These are phyloP conservation scores for Gossypium armourianum DNA, from an alignment of 441 rosid genomes.

Conservation along the genomic window DNA sequence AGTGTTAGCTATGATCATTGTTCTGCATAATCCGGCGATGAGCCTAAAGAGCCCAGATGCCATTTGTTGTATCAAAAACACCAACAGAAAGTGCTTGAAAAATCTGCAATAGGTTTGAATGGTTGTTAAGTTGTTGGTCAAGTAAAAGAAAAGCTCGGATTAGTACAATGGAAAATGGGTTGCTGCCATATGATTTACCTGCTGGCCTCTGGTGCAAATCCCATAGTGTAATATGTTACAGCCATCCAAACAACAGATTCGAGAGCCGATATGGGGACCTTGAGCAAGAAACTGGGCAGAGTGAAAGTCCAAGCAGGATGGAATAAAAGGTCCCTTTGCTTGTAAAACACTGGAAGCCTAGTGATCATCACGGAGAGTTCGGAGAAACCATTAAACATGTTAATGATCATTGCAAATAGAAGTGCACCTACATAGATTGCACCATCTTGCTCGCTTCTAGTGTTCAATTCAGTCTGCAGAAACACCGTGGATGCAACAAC, in stretches of 20 bases:
- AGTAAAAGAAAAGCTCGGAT: background rate
- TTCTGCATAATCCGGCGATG: constrained; percentile 58
- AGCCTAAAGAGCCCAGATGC: constrained; percentile 60
- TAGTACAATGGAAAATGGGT: background rate
- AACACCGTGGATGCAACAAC: constrained; percentile 52
- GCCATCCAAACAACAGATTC: constrained; percentile 54
- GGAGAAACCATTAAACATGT: constrained; percentile 71
- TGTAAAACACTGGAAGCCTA: constrained; percentile 80
- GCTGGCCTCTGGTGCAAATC: constrained; percentile 63
- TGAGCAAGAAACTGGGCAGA: constrained; percentile 50
- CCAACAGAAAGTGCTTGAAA: constrained; percentile 51
- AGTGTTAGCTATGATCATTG: constrained; percentile 62
- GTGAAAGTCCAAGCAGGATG: constrained; percentile 79
- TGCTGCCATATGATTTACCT: constrained; percentile 30
- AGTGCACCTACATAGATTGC: constrained; percentile 48
- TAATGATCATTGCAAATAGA: constrained; percentile 42
- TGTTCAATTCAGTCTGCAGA: constrained; percentile 42
- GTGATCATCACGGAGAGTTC: constrained; percentile 51
- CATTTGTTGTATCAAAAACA: constrained; percentile 71
- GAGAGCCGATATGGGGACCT: constrained; percentile 50
- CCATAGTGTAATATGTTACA: constrained; percentile 54
- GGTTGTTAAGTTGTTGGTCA: constrained; percentile 2
- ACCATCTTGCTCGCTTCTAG: constrained; percentile 41
- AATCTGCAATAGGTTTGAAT: constrained; percentile 33
- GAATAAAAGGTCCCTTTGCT: constrained; percentile 74